Evolutionary conservation across 2,329 filamentous ascomycete genomes (phyloP), one percentile per base, ranked within the genome.

Genomic region (Balansia obtecta): DNA sequence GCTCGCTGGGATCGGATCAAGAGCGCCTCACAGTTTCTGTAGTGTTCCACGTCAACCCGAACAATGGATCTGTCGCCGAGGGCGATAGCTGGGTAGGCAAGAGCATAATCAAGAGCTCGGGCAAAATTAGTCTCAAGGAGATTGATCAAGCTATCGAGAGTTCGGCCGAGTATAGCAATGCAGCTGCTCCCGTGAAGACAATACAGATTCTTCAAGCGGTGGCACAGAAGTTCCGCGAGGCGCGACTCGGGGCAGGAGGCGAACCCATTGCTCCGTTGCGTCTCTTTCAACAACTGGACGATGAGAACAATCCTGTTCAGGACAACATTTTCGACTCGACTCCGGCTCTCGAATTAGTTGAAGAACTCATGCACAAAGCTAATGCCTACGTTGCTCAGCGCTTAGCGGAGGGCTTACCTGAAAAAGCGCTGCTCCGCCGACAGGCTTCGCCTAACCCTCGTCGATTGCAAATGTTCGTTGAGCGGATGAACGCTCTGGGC

Each of bases 251-350:
- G 51, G 84, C 89, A 48, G 85, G 86, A 37, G 82, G 82, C 42
- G 81, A 86, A 56, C 82, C 86, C 12, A 86, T 95, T 59, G 86
- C 90, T 34, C 84, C 91, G 40, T 79, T 98, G 48, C 86, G 93
- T 51, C 77, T 98, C 45, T 74, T 97, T 54, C 89, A 95, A 68
- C 90, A 95, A 69, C 77, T 97, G 40, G 93, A 98, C 59, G 93
- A 98, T 59, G 93, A 98, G 74, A 97, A 97, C 66, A 88, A 96
- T 49, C 93, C 91, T 2, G 90, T 97, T 40, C 89, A 95, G 71
- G 82, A 88, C 65, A 98, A 97, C 71, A 86, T 98, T 56, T 98
- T 97, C 62, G 85, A 96, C 65, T 91, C 88, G 32, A 88, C 88
- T 12, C 76, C 84, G 10, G 88, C 90, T 2, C 88, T 94, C 55